Conservation (phyloP, 164 flowering plant species). For the Echeveria elegans region DNA sequence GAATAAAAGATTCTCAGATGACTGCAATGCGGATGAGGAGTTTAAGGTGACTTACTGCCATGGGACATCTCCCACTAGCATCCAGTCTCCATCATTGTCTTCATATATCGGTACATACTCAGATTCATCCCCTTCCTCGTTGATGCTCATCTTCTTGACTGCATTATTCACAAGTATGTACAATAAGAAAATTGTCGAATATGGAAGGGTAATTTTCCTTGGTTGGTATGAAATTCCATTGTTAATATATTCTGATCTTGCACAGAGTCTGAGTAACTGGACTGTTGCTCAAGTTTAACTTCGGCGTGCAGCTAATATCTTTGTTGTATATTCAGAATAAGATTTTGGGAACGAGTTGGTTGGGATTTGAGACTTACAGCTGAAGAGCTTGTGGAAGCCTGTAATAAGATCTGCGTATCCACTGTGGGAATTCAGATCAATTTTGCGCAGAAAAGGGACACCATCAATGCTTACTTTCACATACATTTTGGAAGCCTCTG, state of each 20-base stretch:
- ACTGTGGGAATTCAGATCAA: background rate
- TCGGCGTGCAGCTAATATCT: too few species aligned
- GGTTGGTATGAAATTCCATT: too few species aligned
- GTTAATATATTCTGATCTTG: too few species aligned
- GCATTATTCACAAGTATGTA: background rate
- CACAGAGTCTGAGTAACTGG: too few species aligned
- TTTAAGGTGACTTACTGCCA: conserved; percentile 1
- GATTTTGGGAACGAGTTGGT: too few species aligned
- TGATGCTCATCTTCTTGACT: conserved; percentile 1
- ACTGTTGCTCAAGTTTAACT: too few species aligned
- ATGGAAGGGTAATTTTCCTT: background rate
- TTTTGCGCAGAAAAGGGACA: background rate
- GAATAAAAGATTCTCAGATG: background rate
- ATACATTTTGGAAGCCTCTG: background rate
- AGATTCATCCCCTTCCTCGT: background rate
- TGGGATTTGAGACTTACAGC: background rate
- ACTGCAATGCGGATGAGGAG: background rate
- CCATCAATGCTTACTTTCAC: conserved; percentile 3
- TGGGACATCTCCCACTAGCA: background rate
- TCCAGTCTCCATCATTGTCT: background rate
- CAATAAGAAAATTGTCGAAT: background rate
- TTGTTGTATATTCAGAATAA: too few species aligned
- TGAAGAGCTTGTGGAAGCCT: background rate
- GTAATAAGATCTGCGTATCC: background rate
- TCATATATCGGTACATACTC: background rate